Conservation (phyloP, 2,329 filamentous ascomycete species). For the Cyphellophora europaea region DNA sequence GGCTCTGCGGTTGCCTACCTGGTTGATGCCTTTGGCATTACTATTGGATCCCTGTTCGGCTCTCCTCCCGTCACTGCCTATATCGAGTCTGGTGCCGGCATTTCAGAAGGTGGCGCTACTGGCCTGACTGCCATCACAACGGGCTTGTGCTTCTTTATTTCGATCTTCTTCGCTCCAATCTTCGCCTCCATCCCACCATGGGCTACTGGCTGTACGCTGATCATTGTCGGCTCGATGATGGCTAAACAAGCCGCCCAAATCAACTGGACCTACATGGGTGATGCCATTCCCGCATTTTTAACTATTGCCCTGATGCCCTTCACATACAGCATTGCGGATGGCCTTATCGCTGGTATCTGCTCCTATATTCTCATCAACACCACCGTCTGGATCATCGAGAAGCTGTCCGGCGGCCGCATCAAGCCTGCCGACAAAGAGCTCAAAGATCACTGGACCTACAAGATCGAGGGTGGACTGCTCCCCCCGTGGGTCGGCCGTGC, state of each 20-base stretch:
- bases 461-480: slow-evolving; percentile 62
- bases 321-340: slow-evolving; percentile 80
- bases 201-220: slow-evolving; percentile 80
- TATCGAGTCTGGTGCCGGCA: slow-evolving; percentile 81
- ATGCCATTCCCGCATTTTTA: slow-evolving; percentile 75
- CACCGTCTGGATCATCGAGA: slow-evolving; percentile 58
- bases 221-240: slow-evolving; percentile 87
- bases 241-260: slow-evolving; percentile 47
- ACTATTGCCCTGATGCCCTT: slow-evolving; percentile 83
- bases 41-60: slow-evolving; percentile 70
- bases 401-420: slow-evolving; percentile 57
- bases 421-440: slow-evolving; percentile 65
- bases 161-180: slow-evolving; percentile 82
- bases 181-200: slow-evolving; percentile 83
- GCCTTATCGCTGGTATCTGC: slow-evolving; percentile 67
- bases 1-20: slow-evolving; percentile 75
- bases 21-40: slow-evolving; percentile 71
- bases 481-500: slow-evolving; percentile 64
- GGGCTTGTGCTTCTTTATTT: slow-evolving; percentile 76
- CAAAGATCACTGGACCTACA: slow-evolving; percentile 74
- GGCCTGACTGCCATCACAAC: slow-evolving; percentile 73
- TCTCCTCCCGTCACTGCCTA: slow-evolving; percentile 76
- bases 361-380: slow-evolving; percentile 70
- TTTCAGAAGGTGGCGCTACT: slow-evolving; percentile 77
- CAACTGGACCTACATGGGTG: slow-evolving; percentile 81